These are phyloP conservation scores for Silene latifolia DNA, from an alignment of 148 eudicot genomes.

Conservation along the genomic window DNA sequence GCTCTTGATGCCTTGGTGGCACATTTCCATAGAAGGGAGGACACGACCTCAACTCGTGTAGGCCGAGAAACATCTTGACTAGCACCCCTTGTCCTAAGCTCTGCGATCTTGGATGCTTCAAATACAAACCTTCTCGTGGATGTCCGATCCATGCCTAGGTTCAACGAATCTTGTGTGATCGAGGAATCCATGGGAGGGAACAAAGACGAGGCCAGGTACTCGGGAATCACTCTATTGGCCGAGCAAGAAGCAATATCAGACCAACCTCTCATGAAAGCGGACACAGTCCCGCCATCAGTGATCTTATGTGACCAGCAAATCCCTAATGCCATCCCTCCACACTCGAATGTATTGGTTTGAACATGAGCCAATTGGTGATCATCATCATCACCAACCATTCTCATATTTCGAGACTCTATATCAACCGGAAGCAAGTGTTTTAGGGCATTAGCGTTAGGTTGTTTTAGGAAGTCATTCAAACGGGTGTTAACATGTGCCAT, in stretches of 20 bases:
- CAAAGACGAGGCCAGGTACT: conserved; percentile 21
- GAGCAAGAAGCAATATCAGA: conserved; percentile 13
- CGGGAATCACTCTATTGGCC: conserved; percentile 16
- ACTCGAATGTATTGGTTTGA: conserved; percentile 26
- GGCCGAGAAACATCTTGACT: conserved; percentile 26
- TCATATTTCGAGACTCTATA: conserved; percentile 17
- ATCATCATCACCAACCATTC: not conserved
- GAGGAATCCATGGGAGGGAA: conserved; percentile 27
- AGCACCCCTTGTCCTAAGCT: conserved; percentile 21
- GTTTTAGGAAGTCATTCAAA: conserved; percentile 24
- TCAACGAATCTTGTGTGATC: conserved; percentile 20
- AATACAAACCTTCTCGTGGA: conserved; percentile 30
- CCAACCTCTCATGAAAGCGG: conserved; percentile 31
- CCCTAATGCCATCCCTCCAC: conserved; percentile 30
- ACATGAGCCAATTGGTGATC: conserved; percentile 21
- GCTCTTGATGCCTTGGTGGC: conserved; percentile 35
- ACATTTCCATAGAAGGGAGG: conserved; percentile 36
- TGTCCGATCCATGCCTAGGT: conserved; percentile 22
- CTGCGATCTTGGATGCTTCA: conserved; percentile 18
- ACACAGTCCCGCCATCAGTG: conserved; percentile 30
- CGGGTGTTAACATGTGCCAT: conserved; percentile 20
- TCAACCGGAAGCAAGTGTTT: conserved; percentile 33
- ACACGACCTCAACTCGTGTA: conserved; percentile 42
- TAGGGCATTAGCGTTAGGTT: conserved; percentile 20
- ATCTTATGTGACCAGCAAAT: conserved; percentile 35